Conservation (phyloP, 2,329 filamentous ascomycete genomes). For the Waltergamsia citrina region DNA sequence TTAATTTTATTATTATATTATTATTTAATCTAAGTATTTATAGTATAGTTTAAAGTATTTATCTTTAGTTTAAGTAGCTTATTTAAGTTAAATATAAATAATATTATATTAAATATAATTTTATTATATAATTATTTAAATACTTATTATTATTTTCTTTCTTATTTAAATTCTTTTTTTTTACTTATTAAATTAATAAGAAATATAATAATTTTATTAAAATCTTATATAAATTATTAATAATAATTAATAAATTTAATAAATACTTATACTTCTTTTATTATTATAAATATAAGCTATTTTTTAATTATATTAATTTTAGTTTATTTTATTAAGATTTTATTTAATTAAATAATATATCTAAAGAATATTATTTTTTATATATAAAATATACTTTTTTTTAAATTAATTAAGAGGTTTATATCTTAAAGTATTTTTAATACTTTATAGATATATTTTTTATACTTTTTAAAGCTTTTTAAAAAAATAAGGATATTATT, state of each 20-base stretch:
- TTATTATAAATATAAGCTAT: constrained; percentile 1
- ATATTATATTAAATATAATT: background rate
- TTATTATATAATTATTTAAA: constrained; percentile 2
- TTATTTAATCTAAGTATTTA: constrained; percentile 2
- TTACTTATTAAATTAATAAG: constrained; percentile 1
- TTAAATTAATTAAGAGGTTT: constrained; percentile 9
- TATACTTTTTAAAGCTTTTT: constrained; percentile 1
- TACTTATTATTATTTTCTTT: constrained; percentile 1
- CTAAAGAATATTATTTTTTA: background rate
- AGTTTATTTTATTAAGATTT: constrained; percentile 8
- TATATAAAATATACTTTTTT: too few relatives aligned
- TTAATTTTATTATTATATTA: background rate
- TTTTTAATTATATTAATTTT: constrained; percentile 6
- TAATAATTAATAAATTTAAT: constrained; percentile 3
- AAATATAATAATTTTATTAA: background rate
- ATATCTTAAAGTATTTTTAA: constrained; percentile 8
- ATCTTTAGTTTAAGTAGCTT: constrained; percentile 8
- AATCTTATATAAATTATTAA: constrained; percentile 2
- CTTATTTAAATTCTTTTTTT: constrained; percentile 3
- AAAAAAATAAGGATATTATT: constrained; percentile 1
- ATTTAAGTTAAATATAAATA: background rate
- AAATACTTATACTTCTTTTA: constrained; percentile 3
- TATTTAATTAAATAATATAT: background rate
- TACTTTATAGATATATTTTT: constrained; percentile 9
- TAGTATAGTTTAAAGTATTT: background rate